Conservation (phyloP, 257 asterid species). For the Gentiana dahurica region DNA sequence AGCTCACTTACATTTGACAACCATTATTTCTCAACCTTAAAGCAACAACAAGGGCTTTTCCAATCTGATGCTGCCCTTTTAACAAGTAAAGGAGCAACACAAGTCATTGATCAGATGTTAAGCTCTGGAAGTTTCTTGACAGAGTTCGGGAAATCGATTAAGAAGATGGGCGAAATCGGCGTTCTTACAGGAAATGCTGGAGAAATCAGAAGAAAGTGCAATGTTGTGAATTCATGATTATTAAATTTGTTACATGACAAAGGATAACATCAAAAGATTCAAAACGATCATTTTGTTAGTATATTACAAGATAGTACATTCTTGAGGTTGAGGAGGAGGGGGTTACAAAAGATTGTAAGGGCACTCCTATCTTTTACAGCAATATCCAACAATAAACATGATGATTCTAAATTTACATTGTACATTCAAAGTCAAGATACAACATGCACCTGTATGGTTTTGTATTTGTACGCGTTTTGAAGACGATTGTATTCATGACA, state of each 20-base stretch:
- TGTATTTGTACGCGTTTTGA: conserved; percentile 11
- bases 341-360: too few species aligned
- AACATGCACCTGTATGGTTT: background rate
- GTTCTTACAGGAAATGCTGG: conserved; percentile 3
- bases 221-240: conserved; percentile 7
- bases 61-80: conserved; percentile 48
- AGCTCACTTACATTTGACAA: conserved; percentile 28
- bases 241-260: background rate
- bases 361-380: too few species aligned
- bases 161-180: conserved; percentile 22
- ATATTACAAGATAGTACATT: background rate
- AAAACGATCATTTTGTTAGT: too few species aligned
- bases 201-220: conserved; percentile 24
- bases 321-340: too few species aligned
- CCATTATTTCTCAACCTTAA: conserved; percentile 22
- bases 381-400: too few species aligned
- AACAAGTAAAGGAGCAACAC: conserved; percentile 14
- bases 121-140: conserved; percentile 15
- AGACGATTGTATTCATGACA: conserved; percentile 35
- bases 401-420: conserved; percentile 8
- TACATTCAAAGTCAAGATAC: background rate
- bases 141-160: conserved; percentile 20
- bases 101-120: conserved; percentile 16
- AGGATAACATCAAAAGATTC: background rate
- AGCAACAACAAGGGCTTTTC: conserved; percentile 31